Evolutionary conservation across 148 eudicot genomes (phyloP).

Genomic region (Drosera capensis): DNA sequence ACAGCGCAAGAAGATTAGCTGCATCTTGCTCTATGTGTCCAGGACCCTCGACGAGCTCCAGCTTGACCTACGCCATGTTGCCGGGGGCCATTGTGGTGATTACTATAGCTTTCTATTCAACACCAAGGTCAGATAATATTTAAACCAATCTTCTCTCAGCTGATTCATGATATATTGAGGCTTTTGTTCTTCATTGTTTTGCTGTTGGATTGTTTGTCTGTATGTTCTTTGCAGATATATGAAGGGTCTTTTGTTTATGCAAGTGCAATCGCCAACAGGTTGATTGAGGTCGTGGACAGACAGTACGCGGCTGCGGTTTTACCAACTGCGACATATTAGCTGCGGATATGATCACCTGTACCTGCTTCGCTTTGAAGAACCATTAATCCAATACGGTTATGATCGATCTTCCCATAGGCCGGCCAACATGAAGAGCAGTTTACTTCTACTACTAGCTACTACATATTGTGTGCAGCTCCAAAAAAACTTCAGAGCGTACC

Average conservation of each 20-base stretch:
- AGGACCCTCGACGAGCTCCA: neutral
- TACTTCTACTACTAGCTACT: no score
- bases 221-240: constrained; percentile 39
- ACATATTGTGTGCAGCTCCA: no score
- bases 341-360: no score
- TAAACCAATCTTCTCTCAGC: neutral
- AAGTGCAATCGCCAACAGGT: constrained; percentile 81
- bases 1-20: neutral
- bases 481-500: no score
- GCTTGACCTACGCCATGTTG: neutral
- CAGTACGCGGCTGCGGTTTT: constrained; percentile 45
- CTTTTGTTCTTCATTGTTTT: neutral
- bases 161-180: neutral
- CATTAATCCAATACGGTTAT: no score
- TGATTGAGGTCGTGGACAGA: constrained; percentile 72
- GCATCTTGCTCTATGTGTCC: neutral
- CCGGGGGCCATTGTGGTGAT: neutral
- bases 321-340: no score
- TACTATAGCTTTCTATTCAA: constrained; percentile 71
- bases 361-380: no score
- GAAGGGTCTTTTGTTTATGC: constrained; percentile 92
- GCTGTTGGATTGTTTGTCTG: neutral
- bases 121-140: constrained; percentile 49
- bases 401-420: no score
- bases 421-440: no score